A percentile compares a stretch with the other conserved stretches of the same genome.
phyloP scores from a whole-genome alignment of 1,284 basidiomycete genomes.

The Phaffia rhodozyma region DNA sequence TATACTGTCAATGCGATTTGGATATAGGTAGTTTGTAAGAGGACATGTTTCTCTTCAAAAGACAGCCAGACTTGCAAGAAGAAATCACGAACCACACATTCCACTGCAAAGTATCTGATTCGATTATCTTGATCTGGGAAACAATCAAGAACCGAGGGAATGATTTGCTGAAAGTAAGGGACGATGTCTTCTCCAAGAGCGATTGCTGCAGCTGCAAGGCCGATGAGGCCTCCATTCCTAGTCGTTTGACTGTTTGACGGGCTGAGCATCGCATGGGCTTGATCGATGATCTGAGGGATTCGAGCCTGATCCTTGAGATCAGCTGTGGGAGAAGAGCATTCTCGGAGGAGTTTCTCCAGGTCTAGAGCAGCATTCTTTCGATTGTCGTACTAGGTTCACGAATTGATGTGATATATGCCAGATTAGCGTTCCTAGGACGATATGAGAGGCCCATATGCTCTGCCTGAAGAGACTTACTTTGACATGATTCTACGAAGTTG shows the following conservation, averaged over 20 bases:
- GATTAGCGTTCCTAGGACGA: neutral
- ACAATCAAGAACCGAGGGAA: conserved; percentile 80
- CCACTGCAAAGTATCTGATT: conserved; percentile 65
- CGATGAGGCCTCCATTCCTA: conserved; percentile 90
- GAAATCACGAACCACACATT: conserved; percentile 11
- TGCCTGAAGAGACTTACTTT: neutral
- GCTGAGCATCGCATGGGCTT: conserved; percentile 46
- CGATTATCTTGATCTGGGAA: conserved; percentile 91
- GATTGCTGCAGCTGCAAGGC: conserved; percentile 90
- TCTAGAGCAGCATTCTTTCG: conserved; percentile 91
- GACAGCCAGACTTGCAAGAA: too few species aligned
- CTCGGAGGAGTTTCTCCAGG: conserved; percentile 45
- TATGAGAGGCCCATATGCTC: neutral
- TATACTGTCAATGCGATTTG: conserved; percentile 51
- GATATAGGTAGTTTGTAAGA: neutral
- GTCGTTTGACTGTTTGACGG: conserved; percentile 69
- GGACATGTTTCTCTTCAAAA: neutral
- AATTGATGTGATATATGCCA: neutral
- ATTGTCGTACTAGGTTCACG: conserved; percentile 9
- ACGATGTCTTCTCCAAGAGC: conserved; percentile 87
- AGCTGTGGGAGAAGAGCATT: conserved; percentile 2
- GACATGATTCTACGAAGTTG: conserved; percentile 14
- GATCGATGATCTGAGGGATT: conserved; percentile 81
- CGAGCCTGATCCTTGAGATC: conserved; percentile 55
- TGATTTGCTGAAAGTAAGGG: conserved; percentile 85